A percentile compares a stretch with the other conserved stretches of the same genome.
Evolutionary conservation across 257 asterid genomes (phyloP).

Genomic region (Nicotiana knightiana): DNA sequence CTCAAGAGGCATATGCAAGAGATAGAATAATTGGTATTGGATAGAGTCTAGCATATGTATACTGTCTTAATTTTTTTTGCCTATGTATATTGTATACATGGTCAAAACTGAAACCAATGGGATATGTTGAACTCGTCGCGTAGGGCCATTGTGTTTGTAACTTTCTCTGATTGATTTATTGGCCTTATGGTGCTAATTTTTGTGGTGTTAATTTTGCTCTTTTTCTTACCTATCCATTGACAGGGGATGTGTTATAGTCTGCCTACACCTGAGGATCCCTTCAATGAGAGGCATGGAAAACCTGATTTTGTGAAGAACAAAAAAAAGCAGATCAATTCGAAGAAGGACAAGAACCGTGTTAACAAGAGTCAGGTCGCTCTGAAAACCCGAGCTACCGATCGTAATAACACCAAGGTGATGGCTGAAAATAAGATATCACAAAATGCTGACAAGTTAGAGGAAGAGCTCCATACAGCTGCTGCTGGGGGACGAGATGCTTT

Average conservation of each 20-base stretch:
- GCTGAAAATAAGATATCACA: slow-evolving; percentile 12
- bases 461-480: slow-evolving; percentile 8
- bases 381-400: slow-evolving; percentile 1
- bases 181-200: neutral
- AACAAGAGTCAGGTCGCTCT: slow-evolving; percentile 23
- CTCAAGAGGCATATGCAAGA: neutral
- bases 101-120: neutral
- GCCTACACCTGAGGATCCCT: slow-evolving; percentile 80
- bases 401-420: neutral
- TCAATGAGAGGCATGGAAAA: slow-evolving; percentile 53
- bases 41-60: neutral
- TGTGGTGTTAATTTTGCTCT: neutral
- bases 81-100: neutral
- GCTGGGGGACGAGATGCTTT: slow-evolving; percentile 18
- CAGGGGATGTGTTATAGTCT: slow-evolving; percentile 97
- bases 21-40: neutral
- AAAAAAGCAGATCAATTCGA: slow-evolving; percentile 30
- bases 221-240: slow-evolving; percentile 11
- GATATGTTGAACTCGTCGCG: too few relatives aligned
- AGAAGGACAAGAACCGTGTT: slow-evolving; percentile 19
- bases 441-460: slow-evolving; percentile 29
- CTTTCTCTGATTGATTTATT: neutral
- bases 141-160: neutral
- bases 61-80: neutral
- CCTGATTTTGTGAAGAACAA: slow-evolving; percentile 25